Evolutionary conservation across 1,284 basidiomycete genomes (phyloP), one percentile per base, ranked within the genome.

Genomic region (Leccinum huronense): DNA sequence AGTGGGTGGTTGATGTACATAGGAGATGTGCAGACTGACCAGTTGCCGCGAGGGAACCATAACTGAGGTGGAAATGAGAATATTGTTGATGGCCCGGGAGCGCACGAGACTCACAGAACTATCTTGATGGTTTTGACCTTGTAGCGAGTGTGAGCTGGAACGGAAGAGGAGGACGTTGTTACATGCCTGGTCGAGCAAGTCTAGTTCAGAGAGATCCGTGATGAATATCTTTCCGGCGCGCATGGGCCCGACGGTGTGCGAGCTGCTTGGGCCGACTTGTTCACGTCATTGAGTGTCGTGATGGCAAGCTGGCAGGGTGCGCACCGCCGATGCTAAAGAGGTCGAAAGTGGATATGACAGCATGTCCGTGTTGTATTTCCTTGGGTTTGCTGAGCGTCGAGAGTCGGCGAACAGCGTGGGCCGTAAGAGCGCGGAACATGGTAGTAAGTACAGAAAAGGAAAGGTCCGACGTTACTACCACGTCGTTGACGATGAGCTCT

Each of bases 321-420:
- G 13, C 72, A 87, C 90, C 91, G 61, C 96, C 96, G 66, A 98
- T 93, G 66, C 91, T 94, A 80, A 98, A 98, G 57, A 98, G 80
- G 77, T 98, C 96, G 70, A 95, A 96, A 0, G 94, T 88, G 0
- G 90, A 93, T 61, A 98, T 96, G 66, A 97, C 95, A 1, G 95
- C 95, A 80, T 97, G 95, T 64, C 95, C 90, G n/a, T 85, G 80
- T 33, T 72, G 65, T 53, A 75, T 57, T 0, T 71, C 64, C 8
- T 34, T 62, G 55, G 54, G 9, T 13, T 58, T 60, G 33, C 42
- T 60, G 0, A 63, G 38, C 0, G 62, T 65, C 0, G 64, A 66
- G 34, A 71, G 71, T 7, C 19, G 61, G 45, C 74, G 72, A 62
- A 60, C 38, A 36, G 33, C 33, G 38, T 40, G 14, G 38, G 38